These are phyloP conservation scores for Cucumis melo DNA, from an alignment of 306 rosid genomes.

Conservation along the genomic window DNA sequence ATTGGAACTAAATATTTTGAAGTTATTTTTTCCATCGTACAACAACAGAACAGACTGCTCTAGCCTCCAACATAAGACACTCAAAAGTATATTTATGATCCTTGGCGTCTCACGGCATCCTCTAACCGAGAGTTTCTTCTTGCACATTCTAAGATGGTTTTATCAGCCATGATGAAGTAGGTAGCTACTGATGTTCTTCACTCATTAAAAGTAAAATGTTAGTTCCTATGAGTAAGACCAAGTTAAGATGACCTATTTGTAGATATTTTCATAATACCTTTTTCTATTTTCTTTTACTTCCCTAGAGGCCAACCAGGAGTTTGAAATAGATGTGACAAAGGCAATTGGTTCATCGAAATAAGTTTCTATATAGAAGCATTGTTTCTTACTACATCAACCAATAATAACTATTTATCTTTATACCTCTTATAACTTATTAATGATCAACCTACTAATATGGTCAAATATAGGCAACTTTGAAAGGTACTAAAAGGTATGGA, in stretches of 20 bases:
- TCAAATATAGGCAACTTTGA: background rate
- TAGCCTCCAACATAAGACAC: background rate
- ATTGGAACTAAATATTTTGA: background rate
- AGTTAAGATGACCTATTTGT: background rate
- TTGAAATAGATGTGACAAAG: background rate
- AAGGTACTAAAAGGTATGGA: no score
- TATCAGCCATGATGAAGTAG: constrained; percentile 70
- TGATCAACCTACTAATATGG: background rate
- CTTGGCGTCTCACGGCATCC: constrained; percentile 44
- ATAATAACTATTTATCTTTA: background rate
- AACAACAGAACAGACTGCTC: background rate
- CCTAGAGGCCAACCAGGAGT: background rate
- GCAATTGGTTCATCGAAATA: background rate
- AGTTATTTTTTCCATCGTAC: background rate
- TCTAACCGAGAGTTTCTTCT: constrained; percentile 58
- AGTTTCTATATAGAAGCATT: background rate
- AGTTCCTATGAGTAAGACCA: background rate
- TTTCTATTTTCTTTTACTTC: background rate
- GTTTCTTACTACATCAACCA: background rate
- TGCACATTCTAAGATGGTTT: constrained; percentile 76
- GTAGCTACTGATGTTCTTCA: constrained; percentile 67
- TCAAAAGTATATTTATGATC: background rate
- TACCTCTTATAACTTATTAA: background rate
- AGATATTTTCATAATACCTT: background rate
- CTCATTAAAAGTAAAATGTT: constrained; percentile 14